Evolutionary conservation across 495 filamentous ascomycete species (phyloP).

Genomic region (Trichoderma virens): DNA sequence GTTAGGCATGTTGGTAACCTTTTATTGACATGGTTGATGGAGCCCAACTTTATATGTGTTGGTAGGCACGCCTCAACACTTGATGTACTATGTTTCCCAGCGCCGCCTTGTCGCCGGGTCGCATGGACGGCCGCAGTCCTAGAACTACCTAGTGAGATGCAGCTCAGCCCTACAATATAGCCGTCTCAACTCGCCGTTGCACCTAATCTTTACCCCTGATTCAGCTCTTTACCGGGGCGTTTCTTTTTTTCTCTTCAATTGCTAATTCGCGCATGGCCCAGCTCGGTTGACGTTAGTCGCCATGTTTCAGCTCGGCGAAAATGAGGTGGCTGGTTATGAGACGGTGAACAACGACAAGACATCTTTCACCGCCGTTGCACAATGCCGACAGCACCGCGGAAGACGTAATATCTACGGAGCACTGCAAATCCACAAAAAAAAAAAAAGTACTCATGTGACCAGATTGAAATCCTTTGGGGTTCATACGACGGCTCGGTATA

Average conservation of each 20-base stretch:
- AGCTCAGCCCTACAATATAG: slow-evolving; percentile 1
- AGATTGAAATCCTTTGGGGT: too few relatives aligned
- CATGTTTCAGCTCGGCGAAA: background rate
- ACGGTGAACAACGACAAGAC: background rate
- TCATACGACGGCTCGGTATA: too few relatives aligned
- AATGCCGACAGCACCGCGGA: too few relatives aligned
- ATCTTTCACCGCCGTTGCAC: background rate
- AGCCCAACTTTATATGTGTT: too few relatives aligned
- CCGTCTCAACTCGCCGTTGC: background rate
- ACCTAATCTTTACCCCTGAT: background rate
- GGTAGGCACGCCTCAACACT: background rate
- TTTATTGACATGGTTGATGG: background rate
- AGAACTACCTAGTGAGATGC: background rate
- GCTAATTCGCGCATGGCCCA: background rate
- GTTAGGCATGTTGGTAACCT: background rate
- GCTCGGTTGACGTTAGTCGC: background rate
- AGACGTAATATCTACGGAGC: too few relatives aligned
- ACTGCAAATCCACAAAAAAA: too few relatives aligned
- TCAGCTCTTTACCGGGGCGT: background rate
- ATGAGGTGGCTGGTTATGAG: background rate
- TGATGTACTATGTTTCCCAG: too few relatives aligned
- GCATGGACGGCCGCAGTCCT: background rate
- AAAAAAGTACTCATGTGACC: too few relatives aligned
- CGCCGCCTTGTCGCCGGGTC: background rate
- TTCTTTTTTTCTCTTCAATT: background rate